Conservation (phyloP, 2,329 filamentous ascomycete species). For the Pyricularia grisea region DNA sequence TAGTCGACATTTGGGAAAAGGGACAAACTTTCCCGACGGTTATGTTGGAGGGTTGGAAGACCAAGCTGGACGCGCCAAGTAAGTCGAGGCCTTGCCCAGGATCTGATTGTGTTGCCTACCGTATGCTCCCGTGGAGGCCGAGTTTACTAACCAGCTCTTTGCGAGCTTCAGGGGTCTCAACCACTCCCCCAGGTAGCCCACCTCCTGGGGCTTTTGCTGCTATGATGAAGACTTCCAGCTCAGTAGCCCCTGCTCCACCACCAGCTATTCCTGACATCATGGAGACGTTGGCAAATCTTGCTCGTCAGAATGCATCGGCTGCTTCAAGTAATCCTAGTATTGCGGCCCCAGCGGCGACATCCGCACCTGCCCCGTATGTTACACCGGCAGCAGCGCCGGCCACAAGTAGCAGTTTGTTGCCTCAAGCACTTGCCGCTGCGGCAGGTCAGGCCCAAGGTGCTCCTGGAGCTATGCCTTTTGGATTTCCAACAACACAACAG, state of each 20-base stretch:
- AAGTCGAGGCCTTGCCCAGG: slow-evolving; percentile 6
- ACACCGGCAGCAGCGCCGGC: neutral
- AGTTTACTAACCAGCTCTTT: neutral
- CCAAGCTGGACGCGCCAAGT: slow-evolving; percentile 56
- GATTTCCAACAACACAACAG: slow-evolving; percentile 17
- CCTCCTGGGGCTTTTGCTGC: slow-evolving; percentile 35
- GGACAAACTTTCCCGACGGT: slow-evolving; percentile 77
- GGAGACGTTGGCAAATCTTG: slow-evolving; percentile 72
- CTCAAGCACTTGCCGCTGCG: neutral
- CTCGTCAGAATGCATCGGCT: slow-evolving; percentile 57
- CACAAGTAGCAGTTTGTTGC: slow-evolving; percentile 3
- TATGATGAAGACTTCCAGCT: slow-evolving; percentile 15
- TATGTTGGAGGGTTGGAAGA: slow-evolving; percentile 75
- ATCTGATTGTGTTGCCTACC: neutral
- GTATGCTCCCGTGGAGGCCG: neutral
- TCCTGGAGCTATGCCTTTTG: slow-evolving; percentile 16
- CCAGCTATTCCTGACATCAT: slow-evolving; percentile 53
- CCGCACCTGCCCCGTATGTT: slow-evolving; percentile 16
- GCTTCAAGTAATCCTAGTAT: slow-evolving; percentile 29
- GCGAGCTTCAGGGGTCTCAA: slow-evolving; percentile 50
- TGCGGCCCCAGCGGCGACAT: slow-evolving; percentile 21
- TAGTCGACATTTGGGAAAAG: slow-evolving; percentile 97
- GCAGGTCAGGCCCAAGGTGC: slow-evolving; percentile 15
- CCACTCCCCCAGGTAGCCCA: slow-evolving; percentile 59
- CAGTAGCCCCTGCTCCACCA: slow-evolving; percentile 19